These are phyloP conservation scores for Penicillium simplicissimum DNA, from an alignment of 495 filamentous ascomycete genomes.

Conservation along the genomic window DNA sequence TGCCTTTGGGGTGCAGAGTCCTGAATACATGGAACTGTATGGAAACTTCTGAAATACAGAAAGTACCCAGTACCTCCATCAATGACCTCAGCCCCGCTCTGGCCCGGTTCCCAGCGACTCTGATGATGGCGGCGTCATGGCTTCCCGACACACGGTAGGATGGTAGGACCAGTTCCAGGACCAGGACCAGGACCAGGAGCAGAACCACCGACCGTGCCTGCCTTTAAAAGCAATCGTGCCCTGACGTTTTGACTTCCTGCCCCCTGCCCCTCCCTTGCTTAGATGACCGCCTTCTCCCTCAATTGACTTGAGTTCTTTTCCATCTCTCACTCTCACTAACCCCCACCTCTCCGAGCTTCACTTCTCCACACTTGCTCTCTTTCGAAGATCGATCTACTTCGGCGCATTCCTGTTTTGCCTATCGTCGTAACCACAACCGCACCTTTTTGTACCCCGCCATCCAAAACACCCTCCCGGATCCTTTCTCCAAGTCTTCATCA, in stretches of 20 bases:
- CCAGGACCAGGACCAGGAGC: slow-evolving; percentile 1
- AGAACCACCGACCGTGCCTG: slow-evolving; percentile 1
- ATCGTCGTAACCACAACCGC: slow-evolving; percentile 1
- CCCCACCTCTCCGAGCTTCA: not conserved
- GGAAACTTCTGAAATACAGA: not conserved
- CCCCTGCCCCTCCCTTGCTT: slow-evolving; percentile 1
- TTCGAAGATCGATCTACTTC: not conserved
- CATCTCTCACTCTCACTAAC: not conserved
- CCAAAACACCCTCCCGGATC: slow-evolving; percentile 4
- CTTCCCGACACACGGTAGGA: not conserved
- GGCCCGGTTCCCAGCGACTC: slow-evolving; percentile 12
- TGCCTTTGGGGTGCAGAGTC: slow-evolving; percentile 8
- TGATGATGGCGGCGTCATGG: slow-evolving; percentile 23
- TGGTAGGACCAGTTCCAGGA: not conserved
- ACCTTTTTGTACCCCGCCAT: not conserved
- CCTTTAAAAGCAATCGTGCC: slow-evolving; percentile 19
- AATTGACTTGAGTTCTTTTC: not conserved
- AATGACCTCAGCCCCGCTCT: slow-evolving; percentile 23
- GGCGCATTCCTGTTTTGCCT: slow-evolving; percentile 1
- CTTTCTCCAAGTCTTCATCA: slow-evolving; percentile 29
- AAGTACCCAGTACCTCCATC: slow-evolving; percentile 4
- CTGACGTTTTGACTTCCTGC: slow-evolving; percentile 3
- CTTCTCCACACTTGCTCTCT: not conserved
- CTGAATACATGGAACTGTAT: slow-evolving; percentile 1
- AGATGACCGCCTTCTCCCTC: not conserved